Conservation (phyloP, 78 protist genomes). For the Dictyostelium firmibasis region DNA sequence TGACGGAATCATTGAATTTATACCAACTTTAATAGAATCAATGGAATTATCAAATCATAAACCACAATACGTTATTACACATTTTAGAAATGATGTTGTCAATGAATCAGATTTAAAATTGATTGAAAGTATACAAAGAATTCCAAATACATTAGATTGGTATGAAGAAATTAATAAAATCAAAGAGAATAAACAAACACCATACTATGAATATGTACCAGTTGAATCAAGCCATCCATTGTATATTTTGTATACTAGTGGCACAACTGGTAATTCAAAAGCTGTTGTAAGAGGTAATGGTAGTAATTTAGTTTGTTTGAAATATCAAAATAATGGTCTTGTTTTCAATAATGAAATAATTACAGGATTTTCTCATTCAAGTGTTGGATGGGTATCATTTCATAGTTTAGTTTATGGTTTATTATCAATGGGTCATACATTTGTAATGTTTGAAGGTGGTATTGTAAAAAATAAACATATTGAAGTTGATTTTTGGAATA, state of each 20-base stretch:
- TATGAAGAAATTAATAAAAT: not conserved
- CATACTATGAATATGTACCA: not conserved
- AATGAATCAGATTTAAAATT: not conserved
- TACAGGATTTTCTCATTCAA: constrained; percentile 35
- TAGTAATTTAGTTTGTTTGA: constrained; percentile 17
- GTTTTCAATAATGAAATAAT: too few relatives aligned
- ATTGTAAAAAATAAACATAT: constrained; percentile 39
- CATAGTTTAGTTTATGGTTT: constrained; percentile 3
- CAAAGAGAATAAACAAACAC: too few relatives aligned
- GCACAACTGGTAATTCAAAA: constrained; percentile 33
- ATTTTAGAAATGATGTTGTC: not conserved
- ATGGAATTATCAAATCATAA: not conserved
- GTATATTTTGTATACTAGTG: not conserved
- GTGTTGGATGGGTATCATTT: constrained; percentile 76
- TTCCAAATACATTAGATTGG: not conserved
- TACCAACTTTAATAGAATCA: not conserved
- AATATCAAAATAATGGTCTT: not conserved
- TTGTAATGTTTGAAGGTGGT: constrained; percentile 62
- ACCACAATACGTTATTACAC: not conserved
- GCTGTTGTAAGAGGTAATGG: constrained; percentile 45
- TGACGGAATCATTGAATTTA: not conserved
- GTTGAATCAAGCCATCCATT: constrained; percentile 3
- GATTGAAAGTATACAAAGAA: not conserved
- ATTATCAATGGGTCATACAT: constrained; percentile 13
- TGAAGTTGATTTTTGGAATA: constrained; percentile 45